A percentile compares a stretch with the other conserved stretches of the same genome.
Conservation (phyloP, 495 filamentous ascomycete genomes). For the Podospora pseudopauciseta region DNA sequence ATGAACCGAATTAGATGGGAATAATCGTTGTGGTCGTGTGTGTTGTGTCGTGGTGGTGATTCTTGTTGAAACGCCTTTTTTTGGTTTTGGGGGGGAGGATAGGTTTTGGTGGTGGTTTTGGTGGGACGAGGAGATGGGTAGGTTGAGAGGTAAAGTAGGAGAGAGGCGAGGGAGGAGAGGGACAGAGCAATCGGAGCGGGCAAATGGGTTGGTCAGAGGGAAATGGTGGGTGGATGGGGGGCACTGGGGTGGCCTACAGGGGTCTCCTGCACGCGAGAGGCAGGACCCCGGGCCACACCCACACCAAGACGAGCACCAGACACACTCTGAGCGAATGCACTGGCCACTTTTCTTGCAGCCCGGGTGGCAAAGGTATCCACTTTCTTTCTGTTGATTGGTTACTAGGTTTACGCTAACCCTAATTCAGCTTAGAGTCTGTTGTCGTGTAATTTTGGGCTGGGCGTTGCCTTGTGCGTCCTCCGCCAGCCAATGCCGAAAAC, state of each 20-base stretch:
- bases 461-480: slow-evolving; percentile 25
- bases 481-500: slow-evolving; percentile 34
- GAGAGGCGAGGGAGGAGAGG: slow-evolving; percentile 35
- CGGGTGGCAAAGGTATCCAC: slow-evolving; percentile 29
- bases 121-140: slow-evolving; percentile 27
- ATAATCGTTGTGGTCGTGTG: slow-evolving; percentile 1
- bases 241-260: slow-evolving; percentile 32
- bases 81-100: slow-evolving; percentile 12
- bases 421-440: slow-evolving; percentile 16
- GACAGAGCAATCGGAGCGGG: slow-evolving; percentile 38
- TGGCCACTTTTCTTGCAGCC: slow-evolving; percentile 30
- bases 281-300: slow-evolving; percentile 34
- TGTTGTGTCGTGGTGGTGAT: slow-evolving; percentile 16
- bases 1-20: not conserved
- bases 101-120: slow-evolving; percentile 26
- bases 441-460: slow-evolving; percentile 38
- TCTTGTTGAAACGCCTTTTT: slow-evolving; percentile 2
- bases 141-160: slow-evolving; percentile 32
- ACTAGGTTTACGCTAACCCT: no score
- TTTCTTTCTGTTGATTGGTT: not conserved
- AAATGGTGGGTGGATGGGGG: slow-evolving; percentile 22
- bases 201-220: slow-evolving; percentile 37
- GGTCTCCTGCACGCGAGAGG: slow-evolving; percentile 40
- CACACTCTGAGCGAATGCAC: slow-evolving; percentile 26
- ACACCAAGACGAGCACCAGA: slow-evolving; percentile 7